phyloP scores from a whole-genome alignment of 805 yeast genomes.

The Candida krabiensis region DNA sequence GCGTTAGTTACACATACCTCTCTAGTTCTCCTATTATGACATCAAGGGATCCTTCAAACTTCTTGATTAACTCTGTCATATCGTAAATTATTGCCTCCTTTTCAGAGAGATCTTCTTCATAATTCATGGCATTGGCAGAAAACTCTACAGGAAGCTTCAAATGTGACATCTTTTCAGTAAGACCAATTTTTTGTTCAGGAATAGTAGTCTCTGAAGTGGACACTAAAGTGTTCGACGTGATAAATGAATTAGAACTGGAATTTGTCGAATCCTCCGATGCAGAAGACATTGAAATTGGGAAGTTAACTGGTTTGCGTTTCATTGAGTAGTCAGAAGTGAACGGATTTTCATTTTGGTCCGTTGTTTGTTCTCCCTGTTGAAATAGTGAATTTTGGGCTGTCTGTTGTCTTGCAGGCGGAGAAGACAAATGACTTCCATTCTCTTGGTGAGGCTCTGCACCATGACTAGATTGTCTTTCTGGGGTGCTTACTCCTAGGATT shows the following conservation, averaged over 20 bases:
- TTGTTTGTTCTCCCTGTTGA: not conserved
- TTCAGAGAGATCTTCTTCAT: constrained; percentile 4
- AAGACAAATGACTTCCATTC: constrained; percentile 3
- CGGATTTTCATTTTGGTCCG: not conserved
- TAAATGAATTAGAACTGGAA: not conserved
- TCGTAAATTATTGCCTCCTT: constrained; percentile 11
- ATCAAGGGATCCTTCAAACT: constrained; percentile 27
- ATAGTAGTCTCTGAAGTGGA: constrained; percentile 1
- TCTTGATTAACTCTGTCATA: constrained; percentile 26
- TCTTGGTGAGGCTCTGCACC: constrained; percentile 1
- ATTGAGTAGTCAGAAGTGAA: not conserved
- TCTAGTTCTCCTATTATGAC: constrained; percentile 31
- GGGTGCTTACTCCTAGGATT: constrained; percentile 18
- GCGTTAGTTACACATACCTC: not conserved
- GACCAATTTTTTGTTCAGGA: constrained; percentile 2
- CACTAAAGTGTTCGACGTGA: not conserved
- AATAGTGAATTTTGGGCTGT: not conserved
- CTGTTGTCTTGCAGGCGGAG: constrained; percentile 8
- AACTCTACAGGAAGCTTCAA: constrained; percentile 6
- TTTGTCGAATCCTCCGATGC: not conserved
- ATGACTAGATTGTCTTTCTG: constrained; percentile 16
- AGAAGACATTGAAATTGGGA: constrained; percentile 1
- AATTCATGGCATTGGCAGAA: constrained; percentile 4
- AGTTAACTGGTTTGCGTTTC: constrained; percentile 3
- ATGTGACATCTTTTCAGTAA: constrained; percentile 6